Percentiles rank a stretch among this genome's conserved stretches.
Conservation (phyloP, 768 basidiomycete genomes). For the Tricholoma saponaceum region DNA sequence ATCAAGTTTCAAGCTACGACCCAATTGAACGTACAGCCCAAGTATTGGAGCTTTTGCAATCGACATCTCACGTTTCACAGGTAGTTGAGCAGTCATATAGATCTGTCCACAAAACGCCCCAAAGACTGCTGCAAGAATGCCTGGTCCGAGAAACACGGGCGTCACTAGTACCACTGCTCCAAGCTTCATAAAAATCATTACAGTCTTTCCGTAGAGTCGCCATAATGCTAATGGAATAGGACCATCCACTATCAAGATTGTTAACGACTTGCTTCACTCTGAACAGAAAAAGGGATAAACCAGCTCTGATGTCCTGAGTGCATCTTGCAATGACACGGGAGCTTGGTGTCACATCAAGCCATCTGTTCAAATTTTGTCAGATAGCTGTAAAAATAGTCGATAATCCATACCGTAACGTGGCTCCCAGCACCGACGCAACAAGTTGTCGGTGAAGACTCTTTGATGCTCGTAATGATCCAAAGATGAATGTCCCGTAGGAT, state of each 20-base stretch:
- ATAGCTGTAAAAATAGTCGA: too few relatives aligned
- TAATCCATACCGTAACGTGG: constrained; percentile 58
- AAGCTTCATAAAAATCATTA: constrained; percentile 38
- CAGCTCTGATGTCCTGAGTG: constrained; percentile 60
- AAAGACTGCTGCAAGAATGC: constrained; percentile 33
- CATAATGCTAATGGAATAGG: constrained; percentile 25
- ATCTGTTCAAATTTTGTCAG: too few relatives aligned
- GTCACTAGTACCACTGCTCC: constrained; percentile 39
- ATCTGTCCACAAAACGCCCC: constrained; percentile 41
- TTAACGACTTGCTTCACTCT: too few relatives aligned
- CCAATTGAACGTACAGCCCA: constrained; percentile 31
- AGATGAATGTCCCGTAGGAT: constrained; percentile 36
- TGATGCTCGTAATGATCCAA: constrained; percentile 50
- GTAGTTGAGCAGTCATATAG: constrained; percentile 43
- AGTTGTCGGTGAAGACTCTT: constrained; percentile 48
- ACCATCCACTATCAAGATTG: constrained; percentile 48
- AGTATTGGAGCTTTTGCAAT: constrained; percentile 32
- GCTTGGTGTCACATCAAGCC: constrained; percentile 41
- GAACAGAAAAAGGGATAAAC: too few relatives aligned
- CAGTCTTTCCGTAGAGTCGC: constrained; percentile 22
- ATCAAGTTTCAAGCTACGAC: too few relatives aligned
- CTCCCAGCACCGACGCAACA: constrained; percentile 48
- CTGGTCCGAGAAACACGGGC: constrained; percentile 44
- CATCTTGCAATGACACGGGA: constrained; percentile 59
- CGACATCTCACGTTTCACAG: constrained; percentile 45